These are phyloP conservation scores for Mycena alexandri DNA, from an alignment of 768 basidiomycete genomes.

Conservation along the genomic window DNA sequence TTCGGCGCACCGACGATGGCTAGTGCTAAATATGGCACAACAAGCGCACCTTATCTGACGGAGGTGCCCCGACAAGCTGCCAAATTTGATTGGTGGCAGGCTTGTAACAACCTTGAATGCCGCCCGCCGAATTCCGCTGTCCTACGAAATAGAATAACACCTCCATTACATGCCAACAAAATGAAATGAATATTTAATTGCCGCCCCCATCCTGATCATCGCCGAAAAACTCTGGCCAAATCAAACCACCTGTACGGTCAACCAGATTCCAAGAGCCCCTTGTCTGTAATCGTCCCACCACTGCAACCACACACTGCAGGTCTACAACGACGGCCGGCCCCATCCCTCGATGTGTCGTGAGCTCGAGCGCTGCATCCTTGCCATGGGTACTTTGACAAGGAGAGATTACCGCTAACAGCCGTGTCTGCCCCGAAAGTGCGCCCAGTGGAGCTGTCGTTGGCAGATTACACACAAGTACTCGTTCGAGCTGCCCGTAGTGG, in stretches of 20 bases:
- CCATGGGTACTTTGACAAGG: conserved; percentile 9
- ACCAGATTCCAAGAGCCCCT: conserved; percentile 2
- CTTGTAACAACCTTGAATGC: too few relatives aligned
- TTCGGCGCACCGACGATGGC: too few relatives aligned
- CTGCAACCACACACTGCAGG: conserved; percentile 17
- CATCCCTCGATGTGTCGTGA: not conserved
- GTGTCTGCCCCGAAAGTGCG: not conserved
- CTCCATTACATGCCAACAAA: too few relatives aligned
- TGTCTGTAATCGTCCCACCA: conserved; percentile 4
- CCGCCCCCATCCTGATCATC: not conserved
- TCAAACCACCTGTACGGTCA: conserved; percentile 15
- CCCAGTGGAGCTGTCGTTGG: not conserved
- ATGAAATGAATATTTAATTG: too few relatives aligned
- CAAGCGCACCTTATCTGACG: too few relatives aligned
- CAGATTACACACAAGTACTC: not conserved
- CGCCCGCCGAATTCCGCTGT: too few relatives aligned
- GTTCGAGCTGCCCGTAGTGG: conserved; percentile 13
- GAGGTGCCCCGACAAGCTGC: too few relatives aligned
- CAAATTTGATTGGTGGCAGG: too few relatives aligned
- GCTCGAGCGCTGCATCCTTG: conserved; percentile 4
- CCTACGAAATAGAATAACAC: too few relatives aligned
- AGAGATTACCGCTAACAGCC: not conserved
- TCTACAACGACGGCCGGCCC: not conserved
- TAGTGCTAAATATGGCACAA: too few relatives aligned
- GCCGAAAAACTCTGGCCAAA: conserved; percentile 9